A percentile compares a stretch with the other conserved stretches of the same genome.
These are phyloP conservation scores for Phytophthora sp. DNA, from an alignment of 352 stramenopile species.

Conservation along the genomic window DNA sequence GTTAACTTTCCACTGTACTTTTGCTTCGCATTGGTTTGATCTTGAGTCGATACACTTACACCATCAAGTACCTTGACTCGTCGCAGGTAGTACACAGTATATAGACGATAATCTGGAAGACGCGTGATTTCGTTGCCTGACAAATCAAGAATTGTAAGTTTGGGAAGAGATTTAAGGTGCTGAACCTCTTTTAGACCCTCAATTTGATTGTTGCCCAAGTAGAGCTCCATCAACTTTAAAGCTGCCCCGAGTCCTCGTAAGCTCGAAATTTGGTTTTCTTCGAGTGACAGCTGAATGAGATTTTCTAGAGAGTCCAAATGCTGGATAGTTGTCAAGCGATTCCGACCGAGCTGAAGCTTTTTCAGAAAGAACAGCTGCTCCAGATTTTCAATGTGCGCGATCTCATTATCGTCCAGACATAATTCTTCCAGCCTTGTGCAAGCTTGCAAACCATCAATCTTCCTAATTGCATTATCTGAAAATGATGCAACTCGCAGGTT, in stretches of 20 bases:
- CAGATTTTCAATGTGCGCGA: constrained; percentile 71
- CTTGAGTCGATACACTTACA: constrained; percentile 70
- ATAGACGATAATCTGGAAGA: constrained; percentile 74
- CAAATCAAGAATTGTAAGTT: constrained; percentile 88
- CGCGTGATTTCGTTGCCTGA: constrained; percentile 79
- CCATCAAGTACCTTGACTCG: constrained; percentile 87
- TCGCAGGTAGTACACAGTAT: constrained; percentile 80
- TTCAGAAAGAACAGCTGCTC: constrained; percentile 61
- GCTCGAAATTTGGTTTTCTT: constrained; percentile 86
- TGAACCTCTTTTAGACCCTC: constrained; percentile 83
- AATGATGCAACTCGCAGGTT: constrained; percentile 72
- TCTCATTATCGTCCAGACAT: constrained; percentile 80
- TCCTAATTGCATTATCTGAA: constrained; percentile 71
- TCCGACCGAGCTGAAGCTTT: constrained; percentile 80
- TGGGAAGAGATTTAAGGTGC: constrained; percentile 79
- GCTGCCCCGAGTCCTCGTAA: constrained; percentile 64
- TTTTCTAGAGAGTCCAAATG: constrained; percentile 66
- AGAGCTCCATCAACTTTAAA: constrained; percentile 86
- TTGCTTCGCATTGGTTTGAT: constrained; percentile 84
- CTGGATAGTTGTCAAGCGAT: constrained; percentile 71
- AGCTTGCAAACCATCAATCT: constrained; percentile 55
- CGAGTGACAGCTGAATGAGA: constrained; percentile 77
- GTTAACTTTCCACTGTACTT: constrained; percentile 90
- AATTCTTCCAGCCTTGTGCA: constrained; percentile 81
- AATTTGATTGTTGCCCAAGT: constrained; percentile 87